These are phyloP conservation scores for Microcyclospora tardicrescens DNA, from an alignment of 2,329 filamentous ascomycete genomes.

Conservation along the genomic window DNA sequence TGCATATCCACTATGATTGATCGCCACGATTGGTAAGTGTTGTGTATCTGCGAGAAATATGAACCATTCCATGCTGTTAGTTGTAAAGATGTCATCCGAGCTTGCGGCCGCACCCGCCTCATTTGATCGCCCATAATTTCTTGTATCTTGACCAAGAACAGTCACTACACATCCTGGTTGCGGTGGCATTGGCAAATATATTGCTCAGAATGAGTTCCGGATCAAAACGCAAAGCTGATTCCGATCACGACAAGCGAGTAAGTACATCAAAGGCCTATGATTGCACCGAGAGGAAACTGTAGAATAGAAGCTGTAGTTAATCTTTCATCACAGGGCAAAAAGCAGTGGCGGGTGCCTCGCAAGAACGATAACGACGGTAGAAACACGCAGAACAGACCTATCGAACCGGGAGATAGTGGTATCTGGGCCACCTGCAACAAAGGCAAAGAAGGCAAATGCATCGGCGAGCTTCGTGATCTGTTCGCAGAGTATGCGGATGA, in stretches of 20 bases:
- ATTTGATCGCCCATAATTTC: too few relatives aligned
- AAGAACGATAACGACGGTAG: conserved; percentile 16
- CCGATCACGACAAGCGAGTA: too few relatives aligned
- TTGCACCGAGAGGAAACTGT: conserved; percentile 4
- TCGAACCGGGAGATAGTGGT: conserved; percentile 58
- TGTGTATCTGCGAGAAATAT: too few relatives aligned
- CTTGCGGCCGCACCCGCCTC: too few relatives aligned
- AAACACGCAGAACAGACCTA: conserved; percentile 17
- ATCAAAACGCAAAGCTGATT: conserved; percentile 26
- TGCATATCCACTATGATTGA: too few relatives aligned
- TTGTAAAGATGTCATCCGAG: too few relatives aligned
- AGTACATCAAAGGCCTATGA: conserved; percentile 6
- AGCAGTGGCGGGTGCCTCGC: conserved; percentile 31
- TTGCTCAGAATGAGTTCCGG: conserved; percentile 9
- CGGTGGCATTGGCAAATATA: background rate
- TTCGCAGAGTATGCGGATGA: conserved; percentile 55
- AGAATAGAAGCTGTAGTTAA: too few relatives aligned
- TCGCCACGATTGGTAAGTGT: too few relatives aligned
- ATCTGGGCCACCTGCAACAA: conserved; percentile 69
- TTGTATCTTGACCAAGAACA: too few relatives aligned
- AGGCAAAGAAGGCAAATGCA: conserved; percentile 56
- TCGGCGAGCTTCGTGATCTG: conserved; percentile 51
- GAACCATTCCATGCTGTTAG: too few relatives aligned
- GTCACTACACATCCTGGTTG: too few relatives aligned
- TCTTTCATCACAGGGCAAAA: conserved; percentile 24